Evolutionary conservation across 306 rosid species (phyloP).

Genomic region (Trifolium repens): DNA sequence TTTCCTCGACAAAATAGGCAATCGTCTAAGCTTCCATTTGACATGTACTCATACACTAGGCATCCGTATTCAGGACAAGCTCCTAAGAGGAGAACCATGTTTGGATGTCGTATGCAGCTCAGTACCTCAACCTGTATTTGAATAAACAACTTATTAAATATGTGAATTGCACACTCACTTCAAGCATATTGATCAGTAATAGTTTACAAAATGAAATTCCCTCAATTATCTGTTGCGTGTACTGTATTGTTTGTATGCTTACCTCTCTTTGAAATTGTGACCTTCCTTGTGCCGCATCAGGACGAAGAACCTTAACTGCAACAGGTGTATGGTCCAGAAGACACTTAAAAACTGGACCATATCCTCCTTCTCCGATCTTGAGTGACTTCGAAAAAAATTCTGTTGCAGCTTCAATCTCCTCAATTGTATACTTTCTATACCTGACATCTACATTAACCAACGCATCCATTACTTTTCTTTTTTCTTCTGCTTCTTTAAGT

Average conservation of each 20-base stretch:
- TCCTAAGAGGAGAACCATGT: conserved; percentile 97
- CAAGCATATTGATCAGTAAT: too few relatives aligned
- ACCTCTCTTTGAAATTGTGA: conserved; percentile 93
- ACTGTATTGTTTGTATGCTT: conserved; percentile 7
- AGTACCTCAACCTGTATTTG: conserved; percentile 78
- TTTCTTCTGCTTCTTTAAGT: conserved; percentile 76
- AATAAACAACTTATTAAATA: neutral
- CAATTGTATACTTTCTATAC: conserved; percentile 79
- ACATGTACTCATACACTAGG: conserved; percentile 89
- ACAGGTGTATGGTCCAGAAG: conserved; percentile 80
- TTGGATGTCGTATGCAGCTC: conserved; percentile 91
- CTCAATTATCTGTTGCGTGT: too few relatives aligned
- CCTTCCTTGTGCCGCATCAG: conserved; percentile 94
- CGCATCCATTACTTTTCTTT: conserved; percentile 61
- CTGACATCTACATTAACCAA: conserved; percentile 58
- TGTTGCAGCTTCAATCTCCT: conserved; percentile 88
- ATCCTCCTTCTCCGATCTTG: conserved; percentile 96
- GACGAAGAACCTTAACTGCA: conserved; percentile 92
- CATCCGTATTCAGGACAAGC: conserved; percentile 98
- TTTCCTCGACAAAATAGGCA: conserved; percentile 66
- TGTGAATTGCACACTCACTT: neutral
- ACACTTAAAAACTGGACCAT: conserved; percentile 88
- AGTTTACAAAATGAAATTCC: too few relatives aligned
- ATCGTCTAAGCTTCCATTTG: conserved; percentile 88
- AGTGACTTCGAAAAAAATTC: conserved; percentile 64